Evolutionary conservation across 1,284 basidiomycete species (phyloP), one percentile per base, ranked within the genome.

Genomic region (Meira miltonrushii): DNA sequence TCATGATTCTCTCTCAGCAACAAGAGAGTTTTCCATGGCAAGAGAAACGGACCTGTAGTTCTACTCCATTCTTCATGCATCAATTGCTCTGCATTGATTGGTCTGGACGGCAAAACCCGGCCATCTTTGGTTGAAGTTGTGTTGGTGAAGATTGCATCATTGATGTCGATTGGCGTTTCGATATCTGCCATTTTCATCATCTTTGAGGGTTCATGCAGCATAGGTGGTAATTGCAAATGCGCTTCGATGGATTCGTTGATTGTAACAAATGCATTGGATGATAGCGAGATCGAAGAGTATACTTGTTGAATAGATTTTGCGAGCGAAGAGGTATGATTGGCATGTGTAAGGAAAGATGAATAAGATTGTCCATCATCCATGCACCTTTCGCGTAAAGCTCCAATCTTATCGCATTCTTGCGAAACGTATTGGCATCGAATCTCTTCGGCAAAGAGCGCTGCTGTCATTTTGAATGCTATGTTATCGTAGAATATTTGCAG

Each of bases 11-110:
- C 77, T 33, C 80, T 69, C 33, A 95, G 78, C 21, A 92, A 82
- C 5, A 96, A 80, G 17, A 96, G 78, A 33, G 90, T 89, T 77
- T 94, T 92, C 93, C 93, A 96, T 2, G 93, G 92, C n/a, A 86
- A 83, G 10, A 96, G 81, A 10, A 84, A 80, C 6, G 88, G 87
- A 0, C 89, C 80, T 64, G 58, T 76, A 17, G 67, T 69, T 17
- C 67, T 55, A 25, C 66, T 65, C 71, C 75, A 75, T 59, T 75
- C 71, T 37, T 74, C 69, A 23, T 39, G 37, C 12, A 53, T 53
- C 15, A 53, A 19, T 33, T 53, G 21, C 5, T 41, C 50, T n/a
- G 37, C 19, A 25, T 53, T 53, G 12, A 41, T 19, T 3, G 50
- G 50, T 48, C 46, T 23, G 15, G 40, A 43, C 5, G 46, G 12